Percentiles rank a stretch among this genome's conserved stretches.
Evolutionary conservation across 306 rosid genomes (phyloP).

Genomic region (Cucurbita moschata): DNA sequence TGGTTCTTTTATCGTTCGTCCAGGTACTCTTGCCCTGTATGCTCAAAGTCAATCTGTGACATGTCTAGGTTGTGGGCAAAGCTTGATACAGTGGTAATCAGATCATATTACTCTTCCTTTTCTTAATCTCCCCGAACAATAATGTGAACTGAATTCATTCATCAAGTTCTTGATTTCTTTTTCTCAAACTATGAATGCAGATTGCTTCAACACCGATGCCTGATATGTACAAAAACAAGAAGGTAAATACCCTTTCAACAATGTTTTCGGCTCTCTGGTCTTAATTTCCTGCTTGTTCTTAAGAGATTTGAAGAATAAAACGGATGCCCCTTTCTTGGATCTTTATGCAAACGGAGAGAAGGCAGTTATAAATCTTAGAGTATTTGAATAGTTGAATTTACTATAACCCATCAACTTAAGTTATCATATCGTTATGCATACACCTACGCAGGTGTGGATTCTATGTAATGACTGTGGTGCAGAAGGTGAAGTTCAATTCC

Average conservation of each 20-base stretch:
- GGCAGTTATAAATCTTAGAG: neutral
- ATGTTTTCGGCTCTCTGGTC: neutral
- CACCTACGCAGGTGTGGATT: conserved; percentile 45
- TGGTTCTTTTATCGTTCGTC: conserved; percentile 3
- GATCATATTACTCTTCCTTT: neutral
- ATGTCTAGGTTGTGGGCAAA: conserved; percentile 49
- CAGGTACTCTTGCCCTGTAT: conserved; percentile 64
- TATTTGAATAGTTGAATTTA: too few relatives aligned
- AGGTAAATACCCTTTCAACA: conserved; percentile 18
- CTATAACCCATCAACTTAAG: too few relatives aligned
- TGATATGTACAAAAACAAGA: conserved; percentile 29
- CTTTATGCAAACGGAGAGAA: neutral
- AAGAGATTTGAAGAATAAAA: neutral
- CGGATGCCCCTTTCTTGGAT: neutral
- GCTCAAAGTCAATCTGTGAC: conserved; percentile 59
- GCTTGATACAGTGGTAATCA: conserved; percentile 50
- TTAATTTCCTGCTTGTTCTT: neutral
- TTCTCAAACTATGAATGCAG: conserved; percentile 20
- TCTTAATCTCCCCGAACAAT: neutral
- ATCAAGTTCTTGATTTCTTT: neutral
- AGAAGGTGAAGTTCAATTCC: conserved; percentile 40
- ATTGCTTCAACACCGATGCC: conserved; percentile 61
- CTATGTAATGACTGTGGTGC: conserved; percentile 66
- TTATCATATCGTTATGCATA: too few relatives aligned
- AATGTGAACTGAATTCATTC: neutral